phyloP scores from a whole-genome alignment of 805 yeast genomes.

The Saturnispora sanitii region DNA sequence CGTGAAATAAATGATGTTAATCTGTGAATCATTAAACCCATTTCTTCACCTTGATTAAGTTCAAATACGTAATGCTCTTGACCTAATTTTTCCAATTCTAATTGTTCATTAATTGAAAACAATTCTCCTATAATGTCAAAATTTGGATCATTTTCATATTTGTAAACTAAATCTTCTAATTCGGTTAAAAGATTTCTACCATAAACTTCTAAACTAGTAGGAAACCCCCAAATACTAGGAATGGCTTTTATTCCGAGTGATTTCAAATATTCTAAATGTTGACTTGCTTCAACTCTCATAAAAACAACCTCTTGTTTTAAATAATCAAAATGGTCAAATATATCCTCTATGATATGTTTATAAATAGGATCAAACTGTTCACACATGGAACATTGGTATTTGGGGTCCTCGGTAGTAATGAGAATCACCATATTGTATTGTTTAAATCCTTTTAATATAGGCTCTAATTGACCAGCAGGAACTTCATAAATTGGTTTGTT shows the following conservation, averaged over 20 bases:
- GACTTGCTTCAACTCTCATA: constrained; percentile 39
- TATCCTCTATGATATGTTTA: constrained; percentile 33
- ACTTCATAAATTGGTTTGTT: constrained; percentile 19
- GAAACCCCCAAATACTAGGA: constrained; percentile 63
- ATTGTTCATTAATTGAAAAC: neutral
- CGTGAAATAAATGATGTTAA: constrained; percentile 7
- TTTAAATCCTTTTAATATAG: constrained; percentile 36
- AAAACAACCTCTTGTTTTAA: constrained; percentile 34
- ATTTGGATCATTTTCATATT: constrained; percentile 1
- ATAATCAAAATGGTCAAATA: constrained; percentile 34
- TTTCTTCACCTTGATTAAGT: constrained; percentile 10
- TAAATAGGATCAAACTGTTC: constrained; percentile 32
- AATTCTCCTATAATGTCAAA: constrained; percentile 3
- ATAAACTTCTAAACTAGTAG: constrained; percentile 21
- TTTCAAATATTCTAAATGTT: constrained; percentile 33
- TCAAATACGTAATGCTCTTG: constrained; percentile 13
- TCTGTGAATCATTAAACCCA: constrained; percentile 9
- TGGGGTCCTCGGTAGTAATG: constrained; percentile 40
- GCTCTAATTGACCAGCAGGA: constrained; percentile 30
- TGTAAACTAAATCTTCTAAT: neutral
- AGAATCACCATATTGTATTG: constrained; percentile 42
- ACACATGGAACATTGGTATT: constrained; percentile 42
- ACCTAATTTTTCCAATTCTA: constrained; percentile 10
- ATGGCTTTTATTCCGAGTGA: constrained; percentile 37
- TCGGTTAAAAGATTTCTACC: constrained; percentile 7